These are phyloP conservation scores for Anacardium occidentale DNA, from an alignment of 345 rosid species.

Conservation along the genomic window DNA sequence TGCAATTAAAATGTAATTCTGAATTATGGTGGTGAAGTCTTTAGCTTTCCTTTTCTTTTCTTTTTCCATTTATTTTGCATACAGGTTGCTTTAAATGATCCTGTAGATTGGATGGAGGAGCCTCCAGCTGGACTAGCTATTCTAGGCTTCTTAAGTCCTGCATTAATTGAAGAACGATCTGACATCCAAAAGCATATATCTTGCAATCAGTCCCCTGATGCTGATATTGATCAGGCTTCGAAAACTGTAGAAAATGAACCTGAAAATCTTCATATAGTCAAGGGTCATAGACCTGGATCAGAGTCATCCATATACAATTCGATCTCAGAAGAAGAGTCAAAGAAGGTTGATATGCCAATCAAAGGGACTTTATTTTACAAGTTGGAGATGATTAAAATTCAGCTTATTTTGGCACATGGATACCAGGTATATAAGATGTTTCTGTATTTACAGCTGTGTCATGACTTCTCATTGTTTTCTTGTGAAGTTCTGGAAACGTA, in stretches of 20 bases:
- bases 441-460: slow-evolving; percentile 2
- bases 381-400: slow-evolving; percentile 77
- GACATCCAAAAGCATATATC: slow-evolving; percentile 63
- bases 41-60: slow-evolving; percentile 11
- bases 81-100: slow-evolving; percentile 76
- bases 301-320: slow-evolving; percentile 37
- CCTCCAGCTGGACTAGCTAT: slow-evolving; percentile 84
- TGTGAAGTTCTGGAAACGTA: slow-evolving; percentile 10
- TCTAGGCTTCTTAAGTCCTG: slow-evolving; percentile 81
- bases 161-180: slow-evolving; percentile 66
- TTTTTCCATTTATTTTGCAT: slow-evolving; percentile 18
- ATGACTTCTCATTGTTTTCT: neutral
- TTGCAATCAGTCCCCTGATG: slow-evolving; percentile 28
- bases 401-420: slow-evolving; percentile 75
- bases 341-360: slow-evolving; percentile 36
- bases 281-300: slow-evolving; percentile 36
- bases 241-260: slow-evolving; percentile 33
- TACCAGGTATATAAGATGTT: slow-evolving; percentile 50
- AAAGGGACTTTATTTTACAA: slow-evolving; percentile 69
- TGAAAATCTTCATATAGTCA: slow-evolving; percentile 40
- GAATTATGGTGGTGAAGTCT: neutral
- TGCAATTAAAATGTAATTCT: neutral
- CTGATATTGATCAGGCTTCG: slow-evolving; percentile 33
- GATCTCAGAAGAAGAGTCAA: slow-evolving; percentile 33
- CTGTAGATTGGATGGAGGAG: slow-evolving; percentile 86